Percentiles rank a stretch among this genome's conserved stretches.
Conservation (phyloP, 208 protist genomes). For the Crithidia expoeki region DNA sequence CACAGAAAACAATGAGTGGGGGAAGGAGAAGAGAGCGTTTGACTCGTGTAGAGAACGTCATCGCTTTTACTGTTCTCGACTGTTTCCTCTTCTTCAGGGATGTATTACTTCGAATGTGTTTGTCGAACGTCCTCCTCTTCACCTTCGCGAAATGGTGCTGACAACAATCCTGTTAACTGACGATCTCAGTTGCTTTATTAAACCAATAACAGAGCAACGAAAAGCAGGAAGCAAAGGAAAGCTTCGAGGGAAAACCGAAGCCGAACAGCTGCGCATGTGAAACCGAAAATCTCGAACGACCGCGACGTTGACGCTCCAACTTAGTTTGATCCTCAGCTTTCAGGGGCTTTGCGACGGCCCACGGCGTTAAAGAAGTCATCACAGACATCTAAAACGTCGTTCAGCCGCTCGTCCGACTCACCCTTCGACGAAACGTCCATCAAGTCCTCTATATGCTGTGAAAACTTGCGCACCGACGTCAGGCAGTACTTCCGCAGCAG, state of each 20-base stretch:
- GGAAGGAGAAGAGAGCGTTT: no score
- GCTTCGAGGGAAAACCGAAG: background rate
- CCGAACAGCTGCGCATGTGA: background rate
- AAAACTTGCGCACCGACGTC: conserved; percentile 64
- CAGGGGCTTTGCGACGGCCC: conserved; percentile 18
- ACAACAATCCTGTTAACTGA: no score
- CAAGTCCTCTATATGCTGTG: conserved; percentile 72
- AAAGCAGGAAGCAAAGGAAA: background rate
- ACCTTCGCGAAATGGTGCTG: no score
- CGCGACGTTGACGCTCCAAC: background rate
- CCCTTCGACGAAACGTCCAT: conserved; percentile 76
- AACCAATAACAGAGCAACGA: no score
- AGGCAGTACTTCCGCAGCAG: conserved; percentile 73
- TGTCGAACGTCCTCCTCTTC: no score
- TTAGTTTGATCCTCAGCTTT: background rate
- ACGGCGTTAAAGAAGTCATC: conserved; percentile 81
- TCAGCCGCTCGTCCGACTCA: conserved; percentile 79
- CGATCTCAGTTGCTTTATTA: no score
- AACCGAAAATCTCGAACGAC: background rate
- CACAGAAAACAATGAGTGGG: no score
- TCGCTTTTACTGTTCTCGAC: no score
- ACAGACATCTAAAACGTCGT: conserved; percentile 85
- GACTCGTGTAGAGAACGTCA: no score
- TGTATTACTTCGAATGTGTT: no score
- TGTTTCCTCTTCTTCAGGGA: no score